These are phyloP conservation scores for Sistotremastrum niveocremeum DNA, from an alignment of 768 basidiomycete species.

Conservation along the genomic window DNA sequence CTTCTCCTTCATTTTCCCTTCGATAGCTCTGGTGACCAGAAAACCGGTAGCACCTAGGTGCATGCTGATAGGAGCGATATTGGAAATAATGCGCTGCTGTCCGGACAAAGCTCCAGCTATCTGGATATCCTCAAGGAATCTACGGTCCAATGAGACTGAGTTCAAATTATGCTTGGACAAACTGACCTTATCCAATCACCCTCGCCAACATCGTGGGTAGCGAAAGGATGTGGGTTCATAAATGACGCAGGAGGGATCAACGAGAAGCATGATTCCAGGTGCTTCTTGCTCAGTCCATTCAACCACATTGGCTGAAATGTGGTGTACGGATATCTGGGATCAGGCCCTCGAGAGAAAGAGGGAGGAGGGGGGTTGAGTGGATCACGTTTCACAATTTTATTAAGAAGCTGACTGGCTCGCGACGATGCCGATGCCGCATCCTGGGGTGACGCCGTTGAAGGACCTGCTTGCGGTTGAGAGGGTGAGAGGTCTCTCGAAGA, in stretches of 20 bases:
- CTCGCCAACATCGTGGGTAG: slow-evolving; percentile 33
- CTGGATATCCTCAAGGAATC: slow-evolving; percentile 28
- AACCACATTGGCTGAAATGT: slow-evolving; percentile 21
- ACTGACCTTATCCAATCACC: slow-evolving; percentile 35
- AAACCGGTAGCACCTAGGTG: slow-evolving; percentile 11
- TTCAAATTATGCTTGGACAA: background rate
- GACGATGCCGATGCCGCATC: no score
- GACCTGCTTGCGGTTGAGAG: no score
- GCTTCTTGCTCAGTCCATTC: slow-evolving; percentile 15
- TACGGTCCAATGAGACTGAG: slow-evolving; percentile 6
- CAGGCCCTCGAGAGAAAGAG: slow-evolving; percentile 1
- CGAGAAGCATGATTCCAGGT: slow-evolving; percentile 31
- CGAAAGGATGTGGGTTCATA: slow-evolving; percentile 33
- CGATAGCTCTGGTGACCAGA: slow-evolving; percentile 5
- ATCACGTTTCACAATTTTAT: background rate
- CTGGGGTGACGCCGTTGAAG: no score
- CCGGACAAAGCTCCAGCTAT: slow-evolving; percentile 20
- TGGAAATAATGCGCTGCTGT: slow-evolving; percentile 20
- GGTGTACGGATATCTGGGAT: background rate
- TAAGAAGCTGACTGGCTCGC: no score
- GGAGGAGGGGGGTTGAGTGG: slow-evolving; percentile 2
- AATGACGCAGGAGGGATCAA: slow-evolving; percentile 26
- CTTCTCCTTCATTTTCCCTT: slow-evolving; percentile 19
- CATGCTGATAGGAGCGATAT: slow-evolving; percentile 1
- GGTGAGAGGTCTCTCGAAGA: no score